These are phyloP conservation scores for Cadophora malorum DNA, from an alignment of 2,329 filamentous ascomycete species.

Conservation along the genomic window DNA sequence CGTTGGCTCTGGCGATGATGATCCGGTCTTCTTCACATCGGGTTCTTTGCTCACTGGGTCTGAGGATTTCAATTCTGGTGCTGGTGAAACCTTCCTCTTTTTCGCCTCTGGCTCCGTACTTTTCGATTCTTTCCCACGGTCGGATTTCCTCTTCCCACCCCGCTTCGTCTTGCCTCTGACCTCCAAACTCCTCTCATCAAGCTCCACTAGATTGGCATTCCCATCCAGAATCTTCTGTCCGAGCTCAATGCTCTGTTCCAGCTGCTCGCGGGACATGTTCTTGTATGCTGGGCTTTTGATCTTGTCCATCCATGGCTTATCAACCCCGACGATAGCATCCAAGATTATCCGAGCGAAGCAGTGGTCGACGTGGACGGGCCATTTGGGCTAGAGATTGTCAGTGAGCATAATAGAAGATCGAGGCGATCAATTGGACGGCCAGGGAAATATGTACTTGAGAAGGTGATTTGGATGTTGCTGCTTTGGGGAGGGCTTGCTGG, in stretches of 20 bases:
- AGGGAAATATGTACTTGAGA: conserved; percentile 29
- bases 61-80: conserved; percentile 3
- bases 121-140: not conserved
- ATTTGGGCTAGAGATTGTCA: conserved; percentile 37
- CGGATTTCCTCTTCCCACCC: conserved; percentile 24
- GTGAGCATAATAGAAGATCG: not conserved
- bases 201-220: conserved; percentile 46
- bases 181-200: conserved; percentile 50
- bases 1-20: conserved; percentile 45
- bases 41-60: too few relatives aligned
- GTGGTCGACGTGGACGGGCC: conserved; percentile 53
- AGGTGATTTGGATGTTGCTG: conserved; percentile 33
- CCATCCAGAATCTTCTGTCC: conserved; percentile 48
- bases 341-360: conserved; percentile 54
- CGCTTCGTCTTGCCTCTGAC: conserved; percentile 43
- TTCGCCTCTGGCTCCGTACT: conserved; percentile 20
- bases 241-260: conserved; percentile 48
- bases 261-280: conserved; percentile 50
- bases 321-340: conserved; percentile 49
- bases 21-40: not conserved
- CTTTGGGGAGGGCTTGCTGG: conserved; percentile 36
- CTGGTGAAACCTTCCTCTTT: conserved; percentile 18
- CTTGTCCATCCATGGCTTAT: conserved; percentile 51
- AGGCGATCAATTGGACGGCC: not conserved
- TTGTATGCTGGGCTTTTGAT: conserved; percentile 51